Conservation (phyloP, 257 asterid species). For the Petrea volubilis region DNA sequence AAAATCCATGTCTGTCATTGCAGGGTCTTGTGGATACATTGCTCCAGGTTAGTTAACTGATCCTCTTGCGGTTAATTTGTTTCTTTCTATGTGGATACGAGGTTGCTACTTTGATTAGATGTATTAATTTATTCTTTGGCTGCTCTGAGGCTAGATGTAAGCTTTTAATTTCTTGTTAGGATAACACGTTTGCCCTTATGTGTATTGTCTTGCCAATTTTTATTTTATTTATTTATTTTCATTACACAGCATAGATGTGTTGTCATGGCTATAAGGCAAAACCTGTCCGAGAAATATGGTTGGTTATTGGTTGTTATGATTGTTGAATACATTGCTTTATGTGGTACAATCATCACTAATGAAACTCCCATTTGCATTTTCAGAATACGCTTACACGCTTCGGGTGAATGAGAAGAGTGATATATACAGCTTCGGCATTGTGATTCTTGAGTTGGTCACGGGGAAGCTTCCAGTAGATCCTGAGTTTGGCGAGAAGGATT, state of each 20-base stretch:
- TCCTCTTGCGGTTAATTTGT: background rate
- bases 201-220: no score
- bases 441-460: constrained; percentile 69
- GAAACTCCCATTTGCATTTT: constrained; percentile 11
- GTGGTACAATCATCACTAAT: constrained; percentile 6
- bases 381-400: constrained; percentile 92
- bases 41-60: constrained; percentile 73
- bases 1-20: constrained; percentile 90
- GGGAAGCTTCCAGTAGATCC: constrained; percentile 89
- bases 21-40: constrained; percentile 98
- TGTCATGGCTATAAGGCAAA: no score
- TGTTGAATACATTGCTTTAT: background rate
- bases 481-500: constrained; percentile 86
- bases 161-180: background rate
- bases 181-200: background rate
- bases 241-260: no score
- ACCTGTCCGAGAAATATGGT: no score
- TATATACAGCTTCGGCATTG: constrained; percentile 88
- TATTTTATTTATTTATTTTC: no score
- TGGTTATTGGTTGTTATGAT: background rate
- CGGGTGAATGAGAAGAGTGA: constrained; percentile 97
- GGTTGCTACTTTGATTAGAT: background rate
- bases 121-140: background rate
- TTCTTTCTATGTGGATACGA: background rate
- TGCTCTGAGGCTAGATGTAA: background rate